These are phyloP conservation scores for Saccharum hybrid DNA, from an alignment of 202 grass and related monocot species.

Conservation along the genomic window DNA sequence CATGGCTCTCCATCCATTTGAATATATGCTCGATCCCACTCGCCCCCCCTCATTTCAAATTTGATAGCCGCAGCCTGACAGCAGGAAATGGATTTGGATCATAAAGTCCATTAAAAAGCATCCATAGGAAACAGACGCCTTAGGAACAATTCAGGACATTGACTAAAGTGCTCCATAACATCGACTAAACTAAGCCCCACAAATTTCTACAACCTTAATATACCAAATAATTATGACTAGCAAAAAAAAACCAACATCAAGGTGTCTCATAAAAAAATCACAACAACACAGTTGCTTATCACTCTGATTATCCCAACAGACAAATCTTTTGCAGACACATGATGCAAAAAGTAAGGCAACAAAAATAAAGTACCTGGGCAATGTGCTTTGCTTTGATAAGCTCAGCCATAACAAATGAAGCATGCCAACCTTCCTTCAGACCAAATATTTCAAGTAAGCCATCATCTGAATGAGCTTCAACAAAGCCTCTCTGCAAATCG, in stretches of 20 bases:
- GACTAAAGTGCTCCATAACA: not conserved
- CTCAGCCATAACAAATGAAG: conserved; percentile 92
- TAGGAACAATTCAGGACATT: not conserved
- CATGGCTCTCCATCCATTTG: conserved; percentile 99
- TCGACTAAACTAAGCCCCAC: not conserved
- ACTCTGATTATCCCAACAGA: conserved; percentile 2
- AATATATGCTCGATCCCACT: conserved; percentile 84
- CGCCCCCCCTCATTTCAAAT: conserved; percentile 82
- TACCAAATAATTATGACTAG: conserved; percentile 1
- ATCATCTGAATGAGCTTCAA: conserved; percentile 92
- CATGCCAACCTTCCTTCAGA: conserved; percentile 98
- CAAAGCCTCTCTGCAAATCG: conserved; percentile 72
- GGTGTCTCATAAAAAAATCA: not conserved
- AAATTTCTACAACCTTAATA: conserved; percentile 16
- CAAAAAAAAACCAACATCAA: not conserved
- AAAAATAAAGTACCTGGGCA: conserved; percentile 71
- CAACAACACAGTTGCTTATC: not conserved
- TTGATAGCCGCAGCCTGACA: conserved; percentile 89
- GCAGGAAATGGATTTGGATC: not conserved
- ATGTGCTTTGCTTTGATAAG: conserved; percentile 96
- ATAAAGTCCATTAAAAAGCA: not conserved
- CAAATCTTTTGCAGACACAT: not conserved
- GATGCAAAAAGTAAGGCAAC: not conserved
- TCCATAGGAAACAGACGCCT: not conserved
- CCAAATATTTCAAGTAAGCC: conserved; percentile 99